Base-by-base conservation (phyloP, 139 green algal genomes). In the Chlorella ohadii region DNA sequence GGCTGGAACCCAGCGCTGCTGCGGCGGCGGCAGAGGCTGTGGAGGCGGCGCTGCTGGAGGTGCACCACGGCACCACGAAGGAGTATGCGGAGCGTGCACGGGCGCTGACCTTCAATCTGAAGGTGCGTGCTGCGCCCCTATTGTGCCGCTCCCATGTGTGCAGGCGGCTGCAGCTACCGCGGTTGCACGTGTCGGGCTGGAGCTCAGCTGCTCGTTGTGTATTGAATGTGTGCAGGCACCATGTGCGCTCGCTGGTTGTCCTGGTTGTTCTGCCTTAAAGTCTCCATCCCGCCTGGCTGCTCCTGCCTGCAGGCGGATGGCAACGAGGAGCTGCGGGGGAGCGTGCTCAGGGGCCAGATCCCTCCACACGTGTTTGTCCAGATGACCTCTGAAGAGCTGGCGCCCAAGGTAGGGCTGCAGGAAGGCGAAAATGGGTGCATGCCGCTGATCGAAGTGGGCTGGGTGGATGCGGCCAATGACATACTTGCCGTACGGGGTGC, bases 31-130 rank as follows among this genome's bases (percentile, higher is more conserved):
- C 76, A 3, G 59, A 38, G 27, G 76, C 41, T 11, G 59, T 82
- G 1, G 76, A 82, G 76, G 76, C 34, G 76, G 76, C 76, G 20
- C 76, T 82, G 56, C 59, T 82, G 59, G 38, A 56, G 36, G 57
- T 22, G 76, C 76, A 80, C n/a, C 33, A 4, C 3, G 41, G 61
- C 22, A 84, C 79, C 0, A 84, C n/a, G 34, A 91, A 86, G 72
- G 89, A 94, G 44, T 96, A 96, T 89, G 93, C 91, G 77, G 78
- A 84, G 31, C 93, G 93, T 86, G 91, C 90, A 28, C 85, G 92
- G 36, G 82, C 78, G 25, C 86, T 96, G 31, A 51, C 41, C 12
- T 93, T 93, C 86, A 96, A 96, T 80, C 82, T 96, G 22, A 93
- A 94, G 83, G 91, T 93, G 81, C 51, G 65, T 15, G 4, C 20